Evolutionary conservation across 495 filamentous ascomycete genomes (phyloP).

Genomic region (Neurospora sp.): DNA sequence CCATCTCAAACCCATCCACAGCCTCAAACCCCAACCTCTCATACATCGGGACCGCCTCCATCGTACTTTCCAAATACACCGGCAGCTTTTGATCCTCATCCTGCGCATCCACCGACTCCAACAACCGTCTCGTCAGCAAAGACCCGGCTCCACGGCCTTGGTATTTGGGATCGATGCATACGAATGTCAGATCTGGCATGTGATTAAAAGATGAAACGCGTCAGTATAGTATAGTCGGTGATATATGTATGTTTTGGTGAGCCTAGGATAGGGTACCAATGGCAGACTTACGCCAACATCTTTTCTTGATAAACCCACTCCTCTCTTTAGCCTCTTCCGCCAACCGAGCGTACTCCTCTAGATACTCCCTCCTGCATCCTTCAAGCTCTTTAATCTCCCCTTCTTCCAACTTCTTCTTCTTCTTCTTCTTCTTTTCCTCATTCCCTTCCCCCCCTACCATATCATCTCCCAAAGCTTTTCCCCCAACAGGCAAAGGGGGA

Average conservation of each 20-base stretch:
- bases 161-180: slow-evolving; percentile 32
- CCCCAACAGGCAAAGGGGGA: slow-evolving; percentile 4
- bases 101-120: slow-evolving; percentile 17
- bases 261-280: neutral
- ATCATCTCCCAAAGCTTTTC: too few relatives aligned
- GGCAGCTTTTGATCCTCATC: slow-evolving; percentile 23
- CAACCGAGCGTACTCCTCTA: slow-evolving; percentile 23
- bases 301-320: slow-evolving; percentile 11
- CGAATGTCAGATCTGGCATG: slow-evolving; percentile 21
- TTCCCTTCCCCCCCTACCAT: neutral
- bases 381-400: slow-evolving; percentile 4
- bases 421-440: slow-evolving; percentile 14
- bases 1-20: slow-evolving; percentile 22
- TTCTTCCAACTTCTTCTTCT: slow-evolving; percentile 13
- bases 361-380: slow-evolving; percentile 15
- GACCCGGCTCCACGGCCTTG: slow-evolving; percentile 33
- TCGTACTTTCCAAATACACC: slow-evolving; percentile 35
- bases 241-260: neutral
- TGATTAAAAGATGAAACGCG: neutral
- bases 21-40: slow-evolving; percentile 27
- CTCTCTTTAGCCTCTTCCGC: slow-evolving; percentile 18
- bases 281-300: slow-evolving; percentile 15
- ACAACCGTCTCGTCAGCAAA: slow-evolving; percentile 16
- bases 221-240: neutral
- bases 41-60: slow-evolving; percentile 32